Conservation (phyloP, 371 early-diverging fungal genomes). For the Funneliformis caledonium region DNA sequence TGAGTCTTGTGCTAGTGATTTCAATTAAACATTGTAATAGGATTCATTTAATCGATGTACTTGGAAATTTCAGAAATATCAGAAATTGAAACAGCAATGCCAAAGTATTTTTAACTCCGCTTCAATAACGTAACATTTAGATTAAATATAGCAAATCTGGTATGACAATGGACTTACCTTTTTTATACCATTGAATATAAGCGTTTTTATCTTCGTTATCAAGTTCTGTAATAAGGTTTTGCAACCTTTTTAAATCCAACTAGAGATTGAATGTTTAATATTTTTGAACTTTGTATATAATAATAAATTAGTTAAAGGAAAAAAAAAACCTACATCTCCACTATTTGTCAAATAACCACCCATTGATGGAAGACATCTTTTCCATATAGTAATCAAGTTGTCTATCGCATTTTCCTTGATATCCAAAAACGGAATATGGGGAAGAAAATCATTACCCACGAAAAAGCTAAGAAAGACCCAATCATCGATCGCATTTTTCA, state of each 20-base stretch:
- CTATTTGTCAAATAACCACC: conserved; percentile 89
- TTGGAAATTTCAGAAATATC: too few species aligned
- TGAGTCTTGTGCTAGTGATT: too few species aligned
- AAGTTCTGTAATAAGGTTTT: conserved; percentile 79
- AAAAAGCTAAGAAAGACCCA: conserved; percentile 99
- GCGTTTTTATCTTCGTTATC: conserved; percentile 56
- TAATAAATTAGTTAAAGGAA: conserved; percentile 10
- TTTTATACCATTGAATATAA: too few species aligned
- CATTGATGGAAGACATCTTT: conserved; percentile 62
- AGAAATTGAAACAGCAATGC: too few species aligned
- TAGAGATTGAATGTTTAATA: conserved; percentile 2
- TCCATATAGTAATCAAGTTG: conserved; percentile 87
- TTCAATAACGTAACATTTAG: too few species aligned
- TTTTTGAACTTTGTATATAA: background rate
- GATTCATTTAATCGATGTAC: too few species aligned
- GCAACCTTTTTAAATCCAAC: conserved; percentile 78
- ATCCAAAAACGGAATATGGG: conserved; percentile 97
- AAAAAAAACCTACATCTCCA: conserved; percentile 60
- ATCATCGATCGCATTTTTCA: conserved; percentile 97
- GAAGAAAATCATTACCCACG: conserved; percentile 99
- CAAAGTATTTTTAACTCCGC: too few species aligned
- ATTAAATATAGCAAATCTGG: too few species aligned
- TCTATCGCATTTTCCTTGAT: conserved; percentile 98
- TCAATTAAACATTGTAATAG: too few species aligned
- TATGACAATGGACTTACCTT: too few species aligned